These are phyloP conservation scores for Xerocomus amazonicus DNA, from an alignment of 1,284 basidiomycete species.

Conservation along the genomic window DNA sequence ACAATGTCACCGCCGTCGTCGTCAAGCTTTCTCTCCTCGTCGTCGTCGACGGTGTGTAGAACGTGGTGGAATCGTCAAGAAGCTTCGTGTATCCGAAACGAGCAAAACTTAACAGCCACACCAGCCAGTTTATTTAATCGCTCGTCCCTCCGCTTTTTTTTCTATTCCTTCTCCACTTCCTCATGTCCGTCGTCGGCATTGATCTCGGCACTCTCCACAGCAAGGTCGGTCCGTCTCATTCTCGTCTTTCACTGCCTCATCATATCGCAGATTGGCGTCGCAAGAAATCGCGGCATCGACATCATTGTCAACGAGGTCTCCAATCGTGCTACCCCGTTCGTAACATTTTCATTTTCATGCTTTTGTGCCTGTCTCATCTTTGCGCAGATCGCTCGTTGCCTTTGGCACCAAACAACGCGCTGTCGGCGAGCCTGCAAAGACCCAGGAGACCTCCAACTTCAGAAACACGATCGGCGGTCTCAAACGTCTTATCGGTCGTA, in stretches of 20 bases:
- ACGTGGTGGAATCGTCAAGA: conserved; percentile 28
- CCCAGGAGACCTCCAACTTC: conserved; percentile 96
- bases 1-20: neutral
- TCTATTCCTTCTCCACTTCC: neutral
- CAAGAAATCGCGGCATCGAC: conserved; percentile 90
- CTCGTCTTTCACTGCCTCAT: conserved; percentile 13
- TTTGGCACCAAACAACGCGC: conserved; percentile 86
- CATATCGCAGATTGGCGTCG: conserved; percentile 77
- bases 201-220: conserved; percentile 87
- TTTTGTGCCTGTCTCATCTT: neutral
- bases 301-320: conserved; percentile 95
- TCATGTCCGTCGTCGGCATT: conserved; percentile 89
- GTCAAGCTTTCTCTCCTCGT: neutral
- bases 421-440: conserved; percentile 92
- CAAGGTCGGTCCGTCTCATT: conserved; percentile 49
- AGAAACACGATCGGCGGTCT: conserved; percentile 91
- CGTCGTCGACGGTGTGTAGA: conserved; percentile 13
- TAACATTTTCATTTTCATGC: neutral
- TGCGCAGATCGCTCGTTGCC: conserved; percentile 78
- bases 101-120: conserved; percentile 23
- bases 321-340: conserved; percentile 90
- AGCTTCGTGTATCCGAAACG: conserved; percentile 23
- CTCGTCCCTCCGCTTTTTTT: neutral
- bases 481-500: conserved; percentile 84
- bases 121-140: conserved; percentile 9